Percentiles rank a stretch among this genome's conserved stretches.
These are phyloP conservation scores for Aspergillus terreus DNA, from an alignment of 2,329 filamentous ascomycete genomes.

Conservation along the genomic window DNA sequence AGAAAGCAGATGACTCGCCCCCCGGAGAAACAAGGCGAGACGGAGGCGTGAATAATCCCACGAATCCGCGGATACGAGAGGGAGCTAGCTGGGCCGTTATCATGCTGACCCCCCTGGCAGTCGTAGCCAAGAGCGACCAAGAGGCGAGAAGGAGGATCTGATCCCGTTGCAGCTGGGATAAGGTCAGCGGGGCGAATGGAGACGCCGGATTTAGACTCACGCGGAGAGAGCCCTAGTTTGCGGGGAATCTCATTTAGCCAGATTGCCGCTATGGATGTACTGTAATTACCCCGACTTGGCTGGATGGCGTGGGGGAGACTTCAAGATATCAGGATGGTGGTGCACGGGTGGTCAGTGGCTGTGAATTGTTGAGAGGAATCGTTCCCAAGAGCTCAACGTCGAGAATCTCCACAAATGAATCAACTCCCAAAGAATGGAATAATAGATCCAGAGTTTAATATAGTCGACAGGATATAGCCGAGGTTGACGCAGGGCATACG, in stretches of 20 bases:
- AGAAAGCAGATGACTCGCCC: neutral
- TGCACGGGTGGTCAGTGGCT: neutral
- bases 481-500: constrained; percentile 45
- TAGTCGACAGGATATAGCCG: constrained; percentile 67
- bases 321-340: neutral
- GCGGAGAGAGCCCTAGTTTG: neutral
- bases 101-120: too few species aligned
- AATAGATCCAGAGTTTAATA: constrained; percentile 29
- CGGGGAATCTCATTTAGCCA: neutral
- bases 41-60: constrained; percentile 16
- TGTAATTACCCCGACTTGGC: neutral
- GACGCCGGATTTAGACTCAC: neutral
- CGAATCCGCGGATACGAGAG: constrained; percentile 15
- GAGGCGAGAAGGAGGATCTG: constrained; percentile 5
- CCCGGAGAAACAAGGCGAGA: constrained; percentile 13
- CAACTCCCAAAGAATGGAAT: constrained; percentile 6
- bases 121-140: constrained; percentile 1
- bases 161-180: constrained; percentile 6
- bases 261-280: neutral
- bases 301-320: neutral
- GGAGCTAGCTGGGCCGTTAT: too few species aligned
- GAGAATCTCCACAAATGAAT: constrained; percentile 15
- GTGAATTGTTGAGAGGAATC: neutral
- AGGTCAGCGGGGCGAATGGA: constrained; percentile 12
- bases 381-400: neutral